A percentile compares a stretch with the other conserved stretches of the same genome.
Conservation (phyloP, 1,284 basidiomycete species). For the Rhodotorula sp. region DNA sequence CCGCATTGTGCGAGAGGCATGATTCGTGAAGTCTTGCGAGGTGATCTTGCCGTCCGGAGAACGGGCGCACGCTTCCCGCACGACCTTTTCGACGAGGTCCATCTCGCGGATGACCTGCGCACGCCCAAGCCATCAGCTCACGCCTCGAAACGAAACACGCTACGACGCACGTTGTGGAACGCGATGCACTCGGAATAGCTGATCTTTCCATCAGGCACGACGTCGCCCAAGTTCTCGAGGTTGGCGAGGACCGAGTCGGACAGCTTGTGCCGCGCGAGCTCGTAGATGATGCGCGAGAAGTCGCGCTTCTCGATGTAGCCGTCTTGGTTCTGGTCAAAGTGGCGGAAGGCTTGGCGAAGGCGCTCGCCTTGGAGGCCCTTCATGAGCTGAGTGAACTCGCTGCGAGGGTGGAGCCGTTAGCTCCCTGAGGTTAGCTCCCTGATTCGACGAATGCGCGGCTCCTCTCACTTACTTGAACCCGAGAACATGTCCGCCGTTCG, state of each 20-base stretch:
- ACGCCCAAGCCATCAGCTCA: constrained; percentile 9
- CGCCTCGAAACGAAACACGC: constrained; percentile 37
- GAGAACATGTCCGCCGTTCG: constrained; percentile 81
- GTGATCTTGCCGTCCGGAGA: constrained; percentile 87
- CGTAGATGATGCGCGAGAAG: constrained; percentile 90
- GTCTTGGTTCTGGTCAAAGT: constrained; percentile 80
- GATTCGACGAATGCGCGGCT: background rate
- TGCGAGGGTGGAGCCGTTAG: constrained; percentile 55
- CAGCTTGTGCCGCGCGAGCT: constrained; percentile 91
- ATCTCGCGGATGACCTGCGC: constrained; percentile 63
- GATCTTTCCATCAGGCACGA: constrained; percentile 82
- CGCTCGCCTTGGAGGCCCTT: constrained; percentile 94
- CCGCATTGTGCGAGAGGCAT: constrained; percentile 60
- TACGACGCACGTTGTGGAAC: constrained; percentile 77
- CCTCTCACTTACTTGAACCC: constrained; percentile 70
- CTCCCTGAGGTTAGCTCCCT: constrained; percentile 1
- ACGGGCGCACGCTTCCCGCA: constrained; percentile 81
- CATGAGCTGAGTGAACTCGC: constrained; percentile 94
- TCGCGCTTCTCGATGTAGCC: constrained; percentile 88
- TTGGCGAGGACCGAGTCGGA: constrained; percentile 85
- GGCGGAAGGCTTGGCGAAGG: constrained; percentile 86
- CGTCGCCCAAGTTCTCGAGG: constrained; percentile 80
- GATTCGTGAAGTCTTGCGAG: constrained; percentile 55
- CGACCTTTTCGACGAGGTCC: constrained; percentile 81
- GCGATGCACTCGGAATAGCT: constrained; percentile 92